These are phyloP conservation scores for Neurospora discreta DNA, from an alignment of 495 filamentous ascomycete genomes.

Conservation along the genomic window DNA sequence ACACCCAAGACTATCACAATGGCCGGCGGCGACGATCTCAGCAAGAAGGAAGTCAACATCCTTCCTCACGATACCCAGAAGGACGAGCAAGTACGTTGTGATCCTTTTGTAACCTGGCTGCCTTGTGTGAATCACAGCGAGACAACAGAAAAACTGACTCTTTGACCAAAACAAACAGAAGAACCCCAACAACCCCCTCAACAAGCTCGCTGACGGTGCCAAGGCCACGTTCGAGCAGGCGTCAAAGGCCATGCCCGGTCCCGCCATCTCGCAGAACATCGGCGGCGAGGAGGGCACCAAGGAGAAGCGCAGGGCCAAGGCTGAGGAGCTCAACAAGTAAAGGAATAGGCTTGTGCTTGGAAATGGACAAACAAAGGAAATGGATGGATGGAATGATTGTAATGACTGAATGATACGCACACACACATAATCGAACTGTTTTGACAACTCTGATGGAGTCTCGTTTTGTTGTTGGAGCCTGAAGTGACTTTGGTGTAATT, in stretches of 20 bases:
- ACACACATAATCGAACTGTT: background rate
- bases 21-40: background rate
- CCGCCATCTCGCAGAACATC: slow-evolving; percentile 37
- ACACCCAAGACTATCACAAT: background rate
- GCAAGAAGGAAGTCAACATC: background rate
- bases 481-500: background rate
- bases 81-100: background rate
- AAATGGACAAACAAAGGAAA: background rate
- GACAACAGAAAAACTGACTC: background rate
- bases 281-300: slow-evolving; percentile 45
- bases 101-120: background rate
- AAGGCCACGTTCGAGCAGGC: slow-evolving; percentile 25
- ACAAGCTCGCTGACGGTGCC: slow-evolving; percentile 15
- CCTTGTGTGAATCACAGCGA: background rate
- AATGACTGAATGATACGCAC: background rate
- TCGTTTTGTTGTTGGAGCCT: background rate
- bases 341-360: background rate
- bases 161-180: background rate
- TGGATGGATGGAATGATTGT: background rate
- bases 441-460: background rate
- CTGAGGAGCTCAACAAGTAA: slow-evolving; percentile 54
- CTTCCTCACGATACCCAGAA: background rate
- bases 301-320: slow-evolving; percentile 55
- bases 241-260: slow-evolving; percentile 39
- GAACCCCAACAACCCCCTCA: slow-evolving; percentile 9